Percentiles rank a stretch among this genome's conserved stretches.
Conservation (phyloP, 2,329 filamentous ascomycete genomes). For the Aspergillus bombycis region DNA sequence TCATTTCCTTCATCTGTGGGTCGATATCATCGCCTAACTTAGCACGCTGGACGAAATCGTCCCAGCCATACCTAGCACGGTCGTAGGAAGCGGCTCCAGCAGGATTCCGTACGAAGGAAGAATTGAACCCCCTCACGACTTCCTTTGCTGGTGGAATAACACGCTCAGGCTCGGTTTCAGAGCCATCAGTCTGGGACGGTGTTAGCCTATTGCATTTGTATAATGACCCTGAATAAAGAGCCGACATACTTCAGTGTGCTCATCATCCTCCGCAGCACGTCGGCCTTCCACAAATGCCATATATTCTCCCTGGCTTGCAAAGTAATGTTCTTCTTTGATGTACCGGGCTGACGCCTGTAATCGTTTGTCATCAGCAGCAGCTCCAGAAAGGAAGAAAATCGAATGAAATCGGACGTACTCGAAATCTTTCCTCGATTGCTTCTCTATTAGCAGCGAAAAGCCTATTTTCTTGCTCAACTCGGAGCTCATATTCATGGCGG, state of each 20-base stretch:
- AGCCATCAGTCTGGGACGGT: conserved; percentile 32
- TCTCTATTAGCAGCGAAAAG: conserved; percentile 36
- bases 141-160: conserved; percentile 27
- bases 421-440: conserved; percentile 36
- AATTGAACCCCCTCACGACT: conserved; percentile 39
- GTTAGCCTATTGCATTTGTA: conserved; percentile 16
- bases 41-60: conserved; percentile 44
- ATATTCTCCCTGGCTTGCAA: conserved; percentile 44
- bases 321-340: conserved; percentile 42
- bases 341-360: conserved; percentile 30
- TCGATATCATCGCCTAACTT: conserved; percentile 42
- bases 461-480: conserved; percentile 33
- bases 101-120: conserved; percentile 37
- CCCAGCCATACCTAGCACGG: conserved; percentile 41
- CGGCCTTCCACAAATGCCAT: conserved; percentile 44
- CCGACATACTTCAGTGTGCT: conserved; percentile 41
- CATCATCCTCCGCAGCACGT: conserved; percentile 44
- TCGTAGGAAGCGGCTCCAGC: conserved; percentile 39
- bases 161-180: conserved; percentile 33
- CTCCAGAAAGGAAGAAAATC: background rate
- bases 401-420: conserved; percentile 25
- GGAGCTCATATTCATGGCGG: conserved; percentile 37
- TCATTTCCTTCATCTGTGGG: conserved; percentile 43
- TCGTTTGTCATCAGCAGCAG: background rate
- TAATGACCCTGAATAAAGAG: background rate